Conservation (phyloP, 345 rosid genomes). For the Clausena lansium region DNA sequence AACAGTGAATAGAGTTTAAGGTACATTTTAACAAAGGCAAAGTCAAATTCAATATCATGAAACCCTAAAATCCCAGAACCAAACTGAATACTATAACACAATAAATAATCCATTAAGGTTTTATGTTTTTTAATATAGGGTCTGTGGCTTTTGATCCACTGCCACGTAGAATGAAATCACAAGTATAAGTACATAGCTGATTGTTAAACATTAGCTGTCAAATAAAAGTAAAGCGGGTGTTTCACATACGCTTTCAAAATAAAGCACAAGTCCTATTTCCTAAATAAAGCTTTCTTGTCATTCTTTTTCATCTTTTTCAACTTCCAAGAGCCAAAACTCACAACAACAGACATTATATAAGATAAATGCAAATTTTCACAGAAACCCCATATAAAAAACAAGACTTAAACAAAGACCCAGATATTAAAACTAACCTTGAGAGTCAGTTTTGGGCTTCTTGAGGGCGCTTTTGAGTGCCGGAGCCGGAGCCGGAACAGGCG, state of each 20-base stretch:
- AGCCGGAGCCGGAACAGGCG: conserved; percentile 38
- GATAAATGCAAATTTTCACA: not conserved
- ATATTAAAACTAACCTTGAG: conserved; percentile 20
- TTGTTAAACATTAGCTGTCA: not conserved
- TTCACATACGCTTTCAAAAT: not conserved
- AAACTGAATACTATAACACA: not conserved
- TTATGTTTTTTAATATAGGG: not conserved
- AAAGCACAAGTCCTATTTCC: not conserved
- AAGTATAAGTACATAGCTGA: not conserved
- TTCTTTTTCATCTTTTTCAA: not conserved
- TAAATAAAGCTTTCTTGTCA: not conserved
- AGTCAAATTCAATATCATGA: not conserved
- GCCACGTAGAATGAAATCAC: not conserved
- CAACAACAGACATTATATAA: not conserved
- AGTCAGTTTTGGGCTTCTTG: conserved; percentile 58
- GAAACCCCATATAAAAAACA: not conserved
- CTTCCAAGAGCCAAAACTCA: not conserved
- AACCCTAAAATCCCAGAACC: not conserved
- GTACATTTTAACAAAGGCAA: not conserved
- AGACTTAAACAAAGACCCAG: not conserved
- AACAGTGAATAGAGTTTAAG: not conserved
- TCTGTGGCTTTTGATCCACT: not conserved
- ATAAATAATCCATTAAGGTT: not conserved
- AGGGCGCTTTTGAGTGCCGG: conserved; percentile 77
- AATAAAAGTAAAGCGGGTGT: not conserved